Conservation (phyloP, 148 eudicot species). For the Chenopodium suecicum region DNA sequence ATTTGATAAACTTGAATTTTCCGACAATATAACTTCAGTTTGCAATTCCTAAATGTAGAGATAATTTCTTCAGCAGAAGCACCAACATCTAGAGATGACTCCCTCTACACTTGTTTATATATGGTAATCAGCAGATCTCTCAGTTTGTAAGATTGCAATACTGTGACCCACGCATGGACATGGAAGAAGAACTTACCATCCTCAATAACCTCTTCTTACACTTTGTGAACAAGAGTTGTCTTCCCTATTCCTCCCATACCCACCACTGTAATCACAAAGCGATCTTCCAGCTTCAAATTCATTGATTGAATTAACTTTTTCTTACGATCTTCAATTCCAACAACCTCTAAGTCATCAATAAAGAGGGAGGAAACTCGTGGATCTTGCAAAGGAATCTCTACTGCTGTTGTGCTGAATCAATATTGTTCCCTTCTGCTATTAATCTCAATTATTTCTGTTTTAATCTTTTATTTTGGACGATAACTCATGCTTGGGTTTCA, state of each 20-base stretch:
- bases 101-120: neutral
- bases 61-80: neutral
- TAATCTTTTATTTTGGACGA: neutral
- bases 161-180: neutral
- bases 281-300: too few relatives aligned
- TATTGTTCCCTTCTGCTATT: neutral
- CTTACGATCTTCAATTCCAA: neutral
- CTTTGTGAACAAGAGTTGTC: neutral
- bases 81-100: neutral
- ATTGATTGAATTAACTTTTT: neutral
- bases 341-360: neutral
- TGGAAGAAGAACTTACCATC: neutral
- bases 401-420: neutral
- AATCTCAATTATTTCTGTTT: neutral
- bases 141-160: neutral
- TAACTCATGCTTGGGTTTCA: neutral
- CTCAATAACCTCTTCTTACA: neutral
- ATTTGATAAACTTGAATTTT: too few relatives aligned
- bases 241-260: constrained; percentile 9
- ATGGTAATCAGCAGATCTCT: neutral
- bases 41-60: neutral
- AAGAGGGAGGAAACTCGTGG: neutral
- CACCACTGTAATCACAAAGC: neutral
- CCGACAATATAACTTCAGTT: too few relatives aligned
- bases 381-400: neutral